Evolutionary conservation across 208 protist species (phyloP).

Genomic region (Leishmania tropica): DNA sequence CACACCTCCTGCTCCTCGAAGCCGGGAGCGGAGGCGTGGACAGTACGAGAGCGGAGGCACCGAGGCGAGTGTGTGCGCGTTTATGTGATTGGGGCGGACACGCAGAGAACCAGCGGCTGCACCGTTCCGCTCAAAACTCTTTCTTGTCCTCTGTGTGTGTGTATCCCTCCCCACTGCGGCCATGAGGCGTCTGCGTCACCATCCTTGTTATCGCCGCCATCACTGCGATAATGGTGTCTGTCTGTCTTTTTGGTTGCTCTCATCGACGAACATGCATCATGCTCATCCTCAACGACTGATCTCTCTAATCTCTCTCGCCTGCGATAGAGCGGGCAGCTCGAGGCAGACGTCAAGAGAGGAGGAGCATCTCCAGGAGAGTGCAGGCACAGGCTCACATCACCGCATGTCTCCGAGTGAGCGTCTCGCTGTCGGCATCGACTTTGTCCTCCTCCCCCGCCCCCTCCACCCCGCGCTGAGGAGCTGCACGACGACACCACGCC

Average conservation of each 20-base stretch:
- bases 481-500: neutral
- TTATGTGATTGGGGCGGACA: neutral
- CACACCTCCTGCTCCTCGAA: neutral
- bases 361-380: neutral
- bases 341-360: neutral
- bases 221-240: neutral
- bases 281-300: neutral
- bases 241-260: neutral
- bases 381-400: neutral
- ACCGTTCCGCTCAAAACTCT: neutral
- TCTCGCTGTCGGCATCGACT: neutral
- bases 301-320: neutral
- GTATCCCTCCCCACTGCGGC: neutral
- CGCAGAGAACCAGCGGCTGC: neutral
- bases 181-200: neutral
- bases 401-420: neutral
- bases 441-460: neutral
- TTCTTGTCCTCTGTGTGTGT: neutral
- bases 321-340: neutral
- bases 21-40: neutral
- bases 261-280: neutral
- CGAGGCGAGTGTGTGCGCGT: neutral
- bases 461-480: neutral
- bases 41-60: neutral
- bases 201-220: neutral